phyloP scores from a whole-genome alignment of 495 filamentous ascomycete species.

The Aspergillus carlsbadensis region DNA sequence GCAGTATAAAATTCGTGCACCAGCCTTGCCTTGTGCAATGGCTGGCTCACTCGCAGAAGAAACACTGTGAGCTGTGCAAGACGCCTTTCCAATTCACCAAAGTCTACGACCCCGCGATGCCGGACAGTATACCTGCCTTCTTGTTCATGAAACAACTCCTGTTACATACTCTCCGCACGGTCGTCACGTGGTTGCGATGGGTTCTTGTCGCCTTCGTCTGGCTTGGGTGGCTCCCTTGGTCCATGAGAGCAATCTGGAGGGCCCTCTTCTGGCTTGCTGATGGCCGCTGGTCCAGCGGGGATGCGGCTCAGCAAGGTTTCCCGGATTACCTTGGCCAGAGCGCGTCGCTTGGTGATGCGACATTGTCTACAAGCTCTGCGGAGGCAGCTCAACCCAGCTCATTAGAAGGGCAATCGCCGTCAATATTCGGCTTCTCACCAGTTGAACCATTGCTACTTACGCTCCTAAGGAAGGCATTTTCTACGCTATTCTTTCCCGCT shows the following conservation, averaged over 20 bases:
- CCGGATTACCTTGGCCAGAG: constrained; percentile 18
- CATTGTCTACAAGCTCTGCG: constrained; percentile 22
- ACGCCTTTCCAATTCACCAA: constrained; percentile 98
- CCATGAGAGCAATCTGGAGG: constrained; percentile 88
- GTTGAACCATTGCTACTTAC: constrained; percentile 51
- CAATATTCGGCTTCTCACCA: constrained; percentile 42
- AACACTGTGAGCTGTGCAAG: constrained; percentile 98
- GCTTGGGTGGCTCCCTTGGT: constrained; percentile 84
- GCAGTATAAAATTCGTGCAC: constrained; percentile 97
- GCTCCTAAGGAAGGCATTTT: constrained; percentile 45
- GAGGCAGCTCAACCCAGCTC: constrained; percentile 26
- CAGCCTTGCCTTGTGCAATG: constrained; percentile 98
- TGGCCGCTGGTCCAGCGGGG: constrained; percentile 69
- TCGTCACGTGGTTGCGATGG: constrained; percentile 75
- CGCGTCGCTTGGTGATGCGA: constrained; percentile 26
- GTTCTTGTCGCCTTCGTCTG: constrained; percentile 82
- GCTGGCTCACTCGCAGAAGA: constrained; percentile 97
- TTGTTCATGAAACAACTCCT: constrained; percentile 76
- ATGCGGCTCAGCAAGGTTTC: constrained; percentile 25
- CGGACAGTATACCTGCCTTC: constrained; percentile 69
- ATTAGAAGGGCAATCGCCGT: constrained; percentile 31
- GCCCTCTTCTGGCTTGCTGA: constrained; percentile 94
- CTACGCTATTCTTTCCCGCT: constrained; percentile 39
- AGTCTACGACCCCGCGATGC: constrained; percentile 93
- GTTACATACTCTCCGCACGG: constrained; percentile 65